Percentiles rank a stretch among this genome's conserved stretches.
Conservation (phyloP, 2,329 filamentous ascomycete genomes). For the Clarireedia paspali region DNA sequence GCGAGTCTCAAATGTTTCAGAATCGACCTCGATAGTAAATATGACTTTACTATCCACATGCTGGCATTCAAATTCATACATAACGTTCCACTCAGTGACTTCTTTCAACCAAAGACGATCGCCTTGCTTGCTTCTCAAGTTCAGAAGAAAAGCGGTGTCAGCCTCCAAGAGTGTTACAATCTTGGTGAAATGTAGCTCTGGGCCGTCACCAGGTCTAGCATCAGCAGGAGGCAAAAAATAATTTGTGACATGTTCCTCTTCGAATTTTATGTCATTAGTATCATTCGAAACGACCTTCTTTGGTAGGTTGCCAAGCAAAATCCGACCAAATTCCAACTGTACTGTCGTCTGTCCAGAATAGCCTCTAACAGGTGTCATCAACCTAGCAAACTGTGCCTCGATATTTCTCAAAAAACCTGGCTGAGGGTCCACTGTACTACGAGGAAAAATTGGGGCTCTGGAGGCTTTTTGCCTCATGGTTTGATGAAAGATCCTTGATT, state of each 20-base stretch:
- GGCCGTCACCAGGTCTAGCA: not conserved
- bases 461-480: slow-evolving; percentile 23
- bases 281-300: slow-evolving; percentile 10
- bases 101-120: slow-evolving; percentile 19
- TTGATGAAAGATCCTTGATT: slow-evolving; percentile 15
- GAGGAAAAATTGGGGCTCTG: not conserved
- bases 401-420: slow-evolving; percentile 17
- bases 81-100: slow-evolving; percentile 14
- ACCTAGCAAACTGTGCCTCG: slow-evolving; percentile 11
- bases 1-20: slow-evolving; percentile 19
- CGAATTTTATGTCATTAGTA: not conserved
- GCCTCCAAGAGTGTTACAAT: slow-evolving; percentile 20
- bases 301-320: slow-evolving; percentile 16
- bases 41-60: not conserved
- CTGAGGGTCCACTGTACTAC: not conserved
- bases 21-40: slow-evolving; percentile 26
- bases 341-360: slow-evolving; percentile 22
- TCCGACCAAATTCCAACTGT: slow-evolving; percentile 25
- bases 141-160: slow-evolving; percentile 21
- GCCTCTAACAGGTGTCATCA: slow-evolving; percentile 18
- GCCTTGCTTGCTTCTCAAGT: slow-evolving; percentile 17
- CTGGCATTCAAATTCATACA: slow-evolving; percentile 25
- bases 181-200: slow-evolving; percentile 19
- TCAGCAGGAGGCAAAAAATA: slow-evolving; percentile 3
- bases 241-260: not conserved